These are phyloP conservation scores for Cucurbita moschata DNA, from an alignment of 306 rosid genomes.

Conservation along the genomic window DNA sequence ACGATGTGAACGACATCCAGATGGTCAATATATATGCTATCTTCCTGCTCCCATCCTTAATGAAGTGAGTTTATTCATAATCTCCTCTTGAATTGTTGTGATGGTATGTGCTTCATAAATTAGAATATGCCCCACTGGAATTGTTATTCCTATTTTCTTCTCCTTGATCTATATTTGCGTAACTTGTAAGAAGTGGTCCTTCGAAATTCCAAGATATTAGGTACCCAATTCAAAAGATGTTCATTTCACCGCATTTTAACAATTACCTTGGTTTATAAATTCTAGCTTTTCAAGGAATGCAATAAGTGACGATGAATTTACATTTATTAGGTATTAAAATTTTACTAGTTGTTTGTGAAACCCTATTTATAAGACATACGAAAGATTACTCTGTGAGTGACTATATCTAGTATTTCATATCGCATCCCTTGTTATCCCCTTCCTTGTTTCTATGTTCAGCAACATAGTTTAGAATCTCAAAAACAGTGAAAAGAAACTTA, in stretches of 20 bases:
- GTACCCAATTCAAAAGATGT: background rate
- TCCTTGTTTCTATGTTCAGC: no score
- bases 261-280: background rate
- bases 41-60: conserved; percentile 92
- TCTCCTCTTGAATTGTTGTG: background rate
- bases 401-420: background rate
- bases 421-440: background rate
- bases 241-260: background rate
- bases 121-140: background rate
- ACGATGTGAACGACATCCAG: conserved; percentile 74
- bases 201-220: background rate
- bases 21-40: conserved; percentile 85
- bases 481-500: background rate
- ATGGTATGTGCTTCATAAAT: background rate
- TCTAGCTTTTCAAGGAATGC: background rate
- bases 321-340: background rate
- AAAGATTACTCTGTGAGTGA: background rate
- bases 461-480: background rate
- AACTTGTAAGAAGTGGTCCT: background rate
- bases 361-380: background rate
- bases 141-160: background rate
- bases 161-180: background rate
- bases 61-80: conserved; percentile 38
- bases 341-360: background rate
- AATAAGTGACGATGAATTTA: background rate